Base-by-base conservation (phyloP, 371 early-diverging fungal genomes). In the Lichtheimia hyalospora region DNA sequence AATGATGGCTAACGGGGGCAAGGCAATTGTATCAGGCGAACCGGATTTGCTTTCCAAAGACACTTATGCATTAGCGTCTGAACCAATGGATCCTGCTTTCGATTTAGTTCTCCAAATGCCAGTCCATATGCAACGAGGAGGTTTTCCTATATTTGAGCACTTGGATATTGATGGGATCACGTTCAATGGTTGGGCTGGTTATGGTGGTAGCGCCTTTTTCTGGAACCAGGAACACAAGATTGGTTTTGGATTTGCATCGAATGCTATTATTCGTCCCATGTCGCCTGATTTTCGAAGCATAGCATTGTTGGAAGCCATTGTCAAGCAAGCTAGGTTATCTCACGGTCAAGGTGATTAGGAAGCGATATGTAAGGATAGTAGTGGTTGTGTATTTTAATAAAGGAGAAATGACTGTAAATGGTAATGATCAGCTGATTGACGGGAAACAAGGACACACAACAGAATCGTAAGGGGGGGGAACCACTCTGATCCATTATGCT, bases 1-100 rank as follows among this genome's bases (percentile, higher is more conserved):
- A 10, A 73, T 88, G 60, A 78, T 89, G 83, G 85, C 86, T 15
- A 89, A 88, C 61, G 59, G 73, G 18, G 91, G 91, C 15, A 55
- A 74, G 18, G 69, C 87, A 0, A 63, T 82, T 16, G 69, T 64
- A 25, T 40, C 51, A 3, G 75, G 70, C 0, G 79, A 83, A 51
- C 81, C 81, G 2, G 54, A 71, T 43, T 64, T 84, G 15, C 21
- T 82, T 7, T 55, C 55, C 48, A 12, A 27, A 0, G 49, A 62
- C 12, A 60, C 66, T 10, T 74, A 64, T 34, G 54, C 64, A 14
- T 53, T 61, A n/a, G 75, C 75, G 0, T 67, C 74, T 1, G 39
- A 48, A 49, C 41, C n/a, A 0, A 24, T 51, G 16, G 49, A 54
- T 3, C 21, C 42, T 0, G 58, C 44, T 3, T 39, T 44, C 12